phyloP scores from a whole-genome alignment of 495 filamentous ascomycete genomes.

The Letharia lupina region DNA sequence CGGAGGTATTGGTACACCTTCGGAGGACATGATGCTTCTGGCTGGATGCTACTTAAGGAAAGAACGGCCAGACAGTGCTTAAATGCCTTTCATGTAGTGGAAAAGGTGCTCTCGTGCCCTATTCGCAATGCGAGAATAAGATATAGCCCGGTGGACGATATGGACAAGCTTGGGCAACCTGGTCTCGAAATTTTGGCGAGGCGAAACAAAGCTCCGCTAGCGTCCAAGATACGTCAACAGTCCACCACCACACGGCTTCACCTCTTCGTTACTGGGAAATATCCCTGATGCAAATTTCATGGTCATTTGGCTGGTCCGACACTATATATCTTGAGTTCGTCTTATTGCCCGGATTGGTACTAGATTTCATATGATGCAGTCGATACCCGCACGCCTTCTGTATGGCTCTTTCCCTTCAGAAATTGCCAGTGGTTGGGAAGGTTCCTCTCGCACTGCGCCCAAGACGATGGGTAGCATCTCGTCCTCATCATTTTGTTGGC shows the following conservation, averaged over 20 bases:
- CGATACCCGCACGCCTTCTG: background rate
- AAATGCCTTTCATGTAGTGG: background rate
- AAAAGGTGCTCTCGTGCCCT: background rate
- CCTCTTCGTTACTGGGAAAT: background rate
- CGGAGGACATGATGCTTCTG: conserved; percentile 24
- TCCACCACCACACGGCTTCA: background rate
- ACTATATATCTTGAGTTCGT: background rate
- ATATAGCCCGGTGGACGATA: background rate
- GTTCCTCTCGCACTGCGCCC: background rate
- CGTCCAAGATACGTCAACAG: conserved; percentile 12
- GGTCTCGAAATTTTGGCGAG: conserved; percentile 17
- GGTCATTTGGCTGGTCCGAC: background rate
- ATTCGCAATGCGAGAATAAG: background rate
- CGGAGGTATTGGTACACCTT: conserved; percentile 17
- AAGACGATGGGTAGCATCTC: background rate
- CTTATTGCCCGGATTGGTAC: background rate
- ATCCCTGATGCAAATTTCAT: background rate
- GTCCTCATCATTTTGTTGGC: background rate
- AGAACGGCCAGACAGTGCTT: background rate
- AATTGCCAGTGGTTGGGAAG: background rate
- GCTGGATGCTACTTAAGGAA: background rate
- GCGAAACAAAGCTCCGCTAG: conserved; percentile 8
- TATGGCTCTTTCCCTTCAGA: background rate
- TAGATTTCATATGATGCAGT: background rate
- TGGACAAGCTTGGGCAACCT: background rate